These are phyloP conservation scores for Phytophthora chlamydospora DNA, from an alignment of 352 stramenopile species.

Conservation along the genomic window DNA sequence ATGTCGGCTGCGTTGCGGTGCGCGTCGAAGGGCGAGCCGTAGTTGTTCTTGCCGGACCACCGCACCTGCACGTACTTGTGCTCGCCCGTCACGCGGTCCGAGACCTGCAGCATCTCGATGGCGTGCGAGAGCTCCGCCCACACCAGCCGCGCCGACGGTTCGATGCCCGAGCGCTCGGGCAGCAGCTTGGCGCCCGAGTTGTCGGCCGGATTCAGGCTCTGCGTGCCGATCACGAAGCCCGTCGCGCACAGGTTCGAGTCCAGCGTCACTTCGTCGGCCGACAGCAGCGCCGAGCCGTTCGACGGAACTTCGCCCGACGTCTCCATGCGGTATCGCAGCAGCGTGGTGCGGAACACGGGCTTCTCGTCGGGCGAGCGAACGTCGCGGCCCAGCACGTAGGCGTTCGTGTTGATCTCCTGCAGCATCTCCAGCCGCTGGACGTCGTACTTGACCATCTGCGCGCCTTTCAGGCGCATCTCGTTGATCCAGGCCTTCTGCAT, in stretches of 20 bases:
- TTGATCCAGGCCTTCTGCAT: constrained; percentile 58
- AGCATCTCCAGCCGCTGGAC: constrained; percentile 54
- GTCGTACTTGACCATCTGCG: constrained; percentile 57
- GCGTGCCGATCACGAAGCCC: constrained; percentile 56
- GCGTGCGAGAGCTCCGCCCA: constrained; percentile 52
- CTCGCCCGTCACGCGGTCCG: constrained; percentile 28
- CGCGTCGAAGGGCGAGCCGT: constrained; percentile 52
- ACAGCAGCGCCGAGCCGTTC: constrained; percentile 11
- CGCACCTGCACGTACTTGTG: constrained; percentile 45
- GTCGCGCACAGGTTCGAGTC: constrained; percentile 19
- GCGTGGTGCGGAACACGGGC: constrained; percentile 52
- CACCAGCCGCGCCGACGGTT: constrained; percentile 37
- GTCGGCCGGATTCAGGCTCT: constrained; percentile 50
- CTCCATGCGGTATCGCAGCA: constrained; percentile 55
- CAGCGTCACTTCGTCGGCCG: constrained; percentile 7
- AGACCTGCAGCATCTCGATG: constrained; percentile 52
- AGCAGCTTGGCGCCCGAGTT: constrained; percentile 40
- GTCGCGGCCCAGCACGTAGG: constrained; percentile 53
- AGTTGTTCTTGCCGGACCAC: constrained; percentile 58
- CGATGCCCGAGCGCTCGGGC: constrained; percentile 36
- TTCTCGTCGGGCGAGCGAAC: constrained; percentile 47
- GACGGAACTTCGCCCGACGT: constrained; percentile 26
- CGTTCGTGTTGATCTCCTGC: constrained; percentile 44
- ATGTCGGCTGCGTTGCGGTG: constrained; percentile 55
- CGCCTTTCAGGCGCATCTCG: constrained; percentile 41